Percentiles rank a stretch among this genome's conserved stretches.
Evolutionary conservation across 176 grass and related monocot species (phyloP).

Genomic region (Paspalum vaginatum): DNA sequence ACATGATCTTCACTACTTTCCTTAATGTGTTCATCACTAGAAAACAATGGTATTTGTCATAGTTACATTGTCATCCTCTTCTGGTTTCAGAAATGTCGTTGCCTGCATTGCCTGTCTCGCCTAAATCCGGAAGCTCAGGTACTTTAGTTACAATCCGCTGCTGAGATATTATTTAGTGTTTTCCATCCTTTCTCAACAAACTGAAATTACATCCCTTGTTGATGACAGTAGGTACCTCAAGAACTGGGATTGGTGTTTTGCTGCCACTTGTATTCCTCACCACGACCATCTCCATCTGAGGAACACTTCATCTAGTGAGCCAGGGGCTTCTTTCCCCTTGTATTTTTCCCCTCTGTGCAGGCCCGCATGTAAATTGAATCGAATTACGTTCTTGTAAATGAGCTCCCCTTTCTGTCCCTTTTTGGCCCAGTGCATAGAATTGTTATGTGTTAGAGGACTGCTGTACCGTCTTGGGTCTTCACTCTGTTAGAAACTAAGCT

Average conservation of each 20-base stretch:
- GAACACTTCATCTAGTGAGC: constrained; percentile 25
- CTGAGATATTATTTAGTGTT: background rate
- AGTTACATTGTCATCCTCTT: constrained; percentile 21
- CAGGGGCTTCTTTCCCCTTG: constrained; percentile 31
- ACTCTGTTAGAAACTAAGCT: constrained; percentile 17
- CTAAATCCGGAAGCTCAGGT: constrained; percentile 74
- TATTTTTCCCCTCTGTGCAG: constrained; percentile 49
- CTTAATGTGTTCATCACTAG: background rate
- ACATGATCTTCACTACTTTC: background rate
- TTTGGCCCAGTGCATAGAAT: constrained; percentile 43
- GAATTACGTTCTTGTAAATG: constrained; percentile 61
- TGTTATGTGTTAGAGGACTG: constrained; percentile 33
- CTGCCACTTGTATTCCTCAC: constrained; percentile 40
- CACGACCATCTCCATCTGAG: constrained; percentile 44
- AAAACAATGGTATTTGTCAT: background rate
- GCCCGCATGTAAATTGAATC: constrained; percentile 61
- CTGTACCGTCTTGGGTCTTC: constrained; percentile 45
- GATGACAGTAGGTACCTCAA: constrained; percentile 38
- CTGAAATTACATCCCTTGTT: background rate
- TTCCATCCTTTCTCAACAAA: constrained; percentile 5
- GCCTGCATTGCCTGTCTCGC: constrained; percentile 78
- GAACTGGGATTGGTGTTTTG: constrained; percentile 49
- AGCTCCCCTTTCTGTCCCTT: constrained; percentile 35
- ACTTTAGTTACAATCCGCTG: constrained; percentile 19
- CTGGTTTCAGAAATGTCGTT: constrained; percentile 91